Evolutionary conservation across 805 yeast species (phyloP).

Genomic region (Alloascoidea africana): DNA sequence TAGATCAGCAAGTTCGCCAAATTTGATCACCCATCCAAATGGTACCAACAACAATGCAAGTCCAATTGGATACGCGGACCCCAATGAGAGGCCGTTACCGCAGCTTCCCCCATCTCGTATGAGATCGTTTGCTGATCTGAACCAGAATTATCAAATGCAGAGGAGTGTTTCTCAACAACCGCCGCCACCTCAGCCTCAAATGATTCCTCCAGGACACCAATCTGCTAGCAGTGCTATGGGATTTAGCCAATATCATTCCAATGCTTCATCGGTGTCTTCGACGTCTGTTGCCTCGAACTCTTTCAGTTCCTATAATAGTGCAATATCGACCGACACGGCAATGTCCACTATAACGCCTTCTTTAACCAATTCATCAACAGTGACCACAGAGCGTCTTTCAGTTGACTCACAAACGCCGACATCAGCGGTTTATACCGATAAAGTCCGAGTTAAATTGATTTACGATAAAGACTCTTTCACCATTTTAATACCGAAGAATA

Average conservation of each 20-base stretch:
- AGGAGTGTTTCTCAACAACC: background rate
- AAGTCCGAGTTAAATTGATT: background rate
- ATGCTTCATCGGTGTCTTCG: background rate
- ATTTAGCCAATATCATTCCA: background rate
- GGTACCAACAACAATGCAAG: background rate
- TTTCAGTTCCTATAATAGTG: background rate
- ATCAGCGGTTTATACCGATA: background rate
- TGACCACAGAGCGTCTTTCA: too few relatives aligned
- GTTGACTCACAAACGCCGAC: background rate
- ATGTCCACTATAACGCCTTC: background rate
- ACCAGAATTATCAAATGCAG: background rate
- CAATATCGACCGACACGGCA: background rate
- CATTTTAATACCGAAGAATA: background rate
- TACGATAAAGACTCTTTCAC: background rate
- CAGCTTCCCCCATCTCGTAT: background rate
- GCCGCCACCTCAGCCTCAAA: background rate
- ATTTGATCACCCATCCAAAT: background rate
- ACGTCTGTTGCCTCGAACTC: background rate
- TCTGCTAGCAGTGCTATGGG: background rate
- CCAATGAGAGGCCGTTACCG: background rate
- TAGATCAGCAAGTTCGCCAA: constrained; percentile 1
- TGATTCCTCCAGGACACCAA: background rate
- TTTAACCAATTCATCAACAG: background rate
- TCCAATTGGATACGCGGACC: background rate
- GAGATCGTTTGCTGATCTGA: background rate